Evolutionary conservation across 169 alveolate genomes (phyloP).

Genomic region (Plasmodium sp.): DNA sequence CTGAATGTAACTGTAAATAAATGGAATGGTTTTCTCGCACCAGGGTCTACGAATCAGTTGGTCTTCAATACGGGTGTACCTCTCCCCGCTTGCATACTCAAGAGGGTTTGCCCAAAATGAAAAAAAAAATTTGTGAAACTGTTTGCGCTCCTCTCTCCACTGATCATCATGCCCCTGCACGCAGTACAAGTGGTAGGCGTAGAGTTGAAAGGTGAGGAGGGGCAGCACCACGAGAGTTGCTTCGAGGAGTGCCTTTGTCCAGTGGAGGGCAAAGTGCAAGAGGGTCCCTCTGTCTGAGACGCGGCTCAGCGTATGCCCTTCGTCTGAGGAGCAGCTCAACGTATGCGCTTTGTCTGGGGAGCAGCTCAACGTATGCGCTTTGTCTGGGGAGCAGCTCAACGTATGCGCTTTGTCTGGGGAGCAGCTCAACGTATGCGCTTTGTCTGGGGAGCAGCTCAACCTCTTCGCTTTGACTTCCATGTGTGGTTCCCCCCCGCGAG

Average conservation of each 20-base stretch:
- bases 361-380: neutral
- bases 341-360: neutral
- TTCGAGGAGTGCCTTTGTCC: constrained; percentile 78
- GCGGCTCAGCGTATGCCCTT: neutral
- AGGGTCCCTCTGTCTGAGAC: neutral
- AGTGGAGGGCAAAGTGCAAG: constrained; percentile 50
- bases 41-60: constrained; percentile 75
- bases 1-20: constrained; percentile 79
- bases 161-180: neutral
- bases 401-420: too few species aligned
- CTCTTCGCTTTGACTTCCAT: neutral
- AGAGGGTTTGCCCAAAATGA: constrained; percentile 16
- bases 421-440: neutral
- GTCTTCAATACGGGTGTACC: neutral
- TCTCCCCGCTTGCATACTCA: constrained; percentile 1
- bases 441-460: neutral
- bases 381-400: neutral
- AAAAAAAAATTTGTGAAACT: constrained; percentile 45
- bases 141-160: constrained; percentile 48
- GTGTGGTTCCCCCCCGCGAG: neutral
- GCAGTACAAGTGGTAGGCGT: constrained; percentile 79
- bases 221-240: constrained; percentile 79
- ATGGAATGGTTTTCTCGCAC: constrained; percentile 77
- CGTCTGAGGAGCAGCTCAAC: neutral
- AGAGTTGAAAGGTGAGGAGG: constrained; percentile 75